phyloP scores from a whole-genome alignment of 129 eudicot species.

The Logfia minima region DNA sequence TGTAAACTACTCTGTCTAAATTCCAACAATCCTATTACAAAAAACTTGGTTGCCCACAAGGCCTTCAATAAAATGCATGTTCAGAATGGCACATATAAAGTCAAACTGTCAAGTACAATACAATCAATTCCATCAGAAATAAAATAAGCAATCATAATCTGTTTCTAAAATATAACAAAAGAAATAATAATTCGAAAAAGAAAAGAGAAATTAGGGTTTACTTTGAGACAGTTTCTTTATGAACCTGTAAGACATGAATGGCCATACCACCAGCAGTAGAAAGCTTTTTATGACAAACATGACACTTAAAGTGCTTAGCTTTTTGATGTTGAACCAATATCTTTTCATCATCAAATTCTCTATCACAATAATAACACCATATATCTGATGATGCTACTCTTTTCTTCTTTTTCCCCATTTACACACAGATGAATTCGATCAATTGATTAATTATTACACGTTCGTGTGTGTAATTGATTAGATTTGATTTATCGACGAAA shows the following conservation, averaged over 20 bases:
- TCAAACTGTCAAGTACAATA: neutral
- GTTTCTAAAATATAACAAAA: neutral
- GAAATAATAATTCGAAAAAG: neutral
- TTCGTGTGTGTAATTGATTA: neutral
- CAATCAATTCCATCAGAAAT: neutral
- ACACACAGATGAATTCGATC: neutral
- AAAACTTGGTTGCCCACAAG: neutral
- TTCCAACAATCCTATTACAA: neutral
- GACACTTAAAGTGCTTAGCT: constrained; percentile 96
- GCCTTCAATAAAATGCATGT: neutral
- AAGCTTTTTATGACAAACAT: constrained; percentile 93
- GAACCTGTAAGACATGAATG: constrained; percentile 95
- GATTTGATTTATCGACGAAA: neutral
- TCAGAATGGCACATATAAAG: neutral
- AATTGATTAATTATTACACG: neutral
- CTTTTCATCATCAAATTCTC: constrained; percentile 96
- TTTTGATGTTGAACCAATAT: constrained; percentile 95
- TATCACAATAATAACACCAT: constrained; percentile 96
- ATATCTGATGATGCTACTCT: constrained; percentile 64
- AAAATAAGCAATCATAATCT: neutral
- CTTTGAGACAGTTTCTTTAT: constrained; percentile 95
- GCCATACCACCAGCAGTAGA: constrained; percentile 99
- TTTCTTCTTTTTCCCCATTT: constrained; percentile 93
- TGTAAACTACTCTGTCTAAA: constrained; percentile 1
- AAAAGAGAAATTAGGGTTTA: constrained; percentile 27